phyloP scores from a whole-genome alignment of 2,329 filamentous ascomycete species.

The Pseudocercospora eumusae region DNA sequence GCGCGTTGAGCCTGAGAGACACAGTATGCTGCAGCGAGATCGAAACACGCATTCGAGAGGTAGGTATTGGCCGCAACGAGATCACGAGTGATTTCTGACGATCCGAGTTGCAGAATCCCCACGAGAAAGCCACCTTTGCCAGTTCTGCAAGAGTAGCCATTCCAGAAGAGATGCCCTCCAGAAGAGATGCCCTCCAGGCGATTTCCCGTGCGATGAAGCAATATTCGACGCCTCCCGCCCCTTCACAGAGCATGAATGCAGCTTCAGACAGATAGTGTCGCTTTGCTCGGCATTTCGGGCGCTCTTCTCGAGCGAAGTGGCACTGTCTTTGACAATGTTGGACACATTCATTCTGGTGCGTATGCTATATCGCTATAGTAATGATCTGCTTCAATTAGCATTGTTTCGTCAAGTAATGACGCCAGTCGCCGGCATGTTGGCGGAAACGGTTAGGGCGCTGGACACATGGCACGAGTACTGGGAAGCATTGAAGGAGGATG shows the following conservation, averaged over 20 bases:
- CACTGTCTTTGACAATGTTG: conserved; percentile 18
- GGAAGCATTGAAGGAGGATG: conserved; percentile 12
- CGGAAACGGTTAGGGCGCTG: conserved; percentile 7
- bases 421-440: background rate
- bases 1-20: background rate
- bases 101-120: background rate
- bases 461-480: conserved; percentile 22
- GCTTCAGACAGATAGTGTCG: conserved; percentile 11
- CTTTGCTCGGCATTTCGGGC: conserved; percentile 14
- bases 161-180: conserved; percentile 13
- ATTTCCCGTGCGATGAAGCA: conserved; percentile 18
- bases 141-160: background rate
- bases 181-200: conserved; percentile 17
- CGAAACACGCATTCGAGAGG: background rate
- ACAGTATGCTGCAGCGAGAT: conserved; percentile 3
- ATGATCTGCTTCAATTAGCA: conserved; percentile 9
- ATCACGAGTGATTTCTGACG: background rate
- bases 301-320: background rate
- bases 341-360: conserved; percentile 26
- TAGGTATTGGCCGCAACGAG: background rate
- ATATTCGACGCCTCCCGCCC: conserved; percentile 21
- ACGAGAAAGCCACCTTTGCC: background rate
- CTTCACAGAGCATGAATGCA: conserved; percentile 18
- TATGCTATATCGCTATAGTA: conserved; percentile 20
- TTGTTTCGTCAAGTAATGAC: background rate